These are phyloP conservation scores for Acer yangbiense DNA, from an alignment of 345 rosid genomes.

Conservation along the genomic window DNA sequence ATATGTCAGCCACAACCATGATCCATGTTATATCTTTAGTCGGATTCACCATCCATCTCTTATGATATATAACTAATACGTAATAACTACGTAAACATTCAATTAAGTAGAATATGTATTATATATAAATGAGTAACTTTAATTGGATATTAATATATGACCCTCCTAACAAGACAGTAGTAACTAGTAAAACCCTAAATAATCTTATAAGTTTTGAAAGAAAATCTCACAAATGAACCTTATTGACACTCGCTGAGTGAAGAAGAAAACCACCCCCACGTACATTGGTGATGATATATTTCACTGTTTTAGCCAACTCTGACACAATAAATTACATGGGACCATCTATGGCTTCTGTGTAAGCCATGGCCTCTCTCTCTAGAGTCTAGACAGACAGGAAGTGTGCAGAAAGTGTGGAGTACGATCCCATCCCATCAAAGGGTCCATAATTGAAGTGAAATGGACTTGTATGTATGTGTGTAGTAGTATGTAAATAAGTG, in stretches of 20 bases:
- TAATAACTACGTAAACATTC: too few species aligned
- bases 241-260: neutral
- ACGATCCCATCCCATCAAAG: constrained; percentile 27
- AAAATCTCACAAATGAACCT: neutral
- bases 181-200: neutral
- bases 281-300: neutral
- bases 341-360: constrained; percentile 13
- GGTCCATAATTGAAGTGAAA: constrained; percentile 21
- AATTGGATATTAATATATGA: too few species aligned
- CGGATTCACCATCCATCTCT: too few species aligned
- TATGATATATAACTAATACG: too few species aligned
- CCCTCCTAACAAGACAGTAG: neutral
- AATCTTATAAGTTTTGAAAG: neutral
- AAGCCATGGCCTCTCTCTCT: neutral
- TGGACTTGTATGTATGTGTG: neutral
- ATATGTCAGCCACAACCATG: too few species aligned
- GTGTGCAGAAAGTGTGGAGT: constrained; percentile 29
- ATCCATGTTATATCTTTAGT: too few species aligned
- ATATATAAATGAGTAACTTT: too few species aligned
- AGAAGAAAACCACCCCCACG: neutral
- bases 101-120: too few species aligned
- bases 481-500: neutral
- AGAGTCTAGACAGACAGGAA: constrained; percentile 25
- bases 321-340: constrained; percentile 36
- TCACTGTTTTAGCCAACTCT: constrained; percentile 6